Evolutionary conservation across 257 asterid species (phyloP), one percentile per base, ranked within the genome.

Genomic region (Ajuga chamaepitys): DNA sequence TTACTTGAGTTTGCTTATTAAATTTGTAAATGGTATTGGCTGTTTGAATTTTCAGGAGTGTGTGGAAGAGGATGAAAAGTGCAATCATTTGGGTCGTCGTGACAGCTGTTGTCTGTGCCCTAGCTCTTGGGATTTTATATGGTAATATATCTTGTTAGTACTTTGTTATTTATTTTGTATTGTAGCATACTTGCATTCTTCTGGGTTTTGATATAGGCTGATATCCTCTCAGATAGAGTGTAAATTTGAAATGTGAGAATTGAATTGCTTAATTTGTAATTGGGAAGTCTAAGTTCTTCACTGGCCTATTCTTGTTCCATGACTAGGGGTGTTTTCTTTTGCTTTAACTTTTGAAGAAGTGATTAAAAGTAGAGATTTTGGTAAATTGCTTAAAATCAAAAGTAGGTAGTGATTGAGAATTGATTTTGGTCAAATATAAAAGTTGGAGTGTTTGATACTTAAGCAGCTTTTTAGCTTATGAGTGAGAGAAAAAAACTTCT

Each of bases 1-100:
- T 14, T 56, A 20, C 4, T 12, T 60, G 41, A 14, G 14, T 35
- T 32, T 62, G 44, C 11, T 1, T 14, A 26, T 71, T 18, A 8
- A 30, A 1, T 58, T 42, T 61, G 26, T 67, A 17, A 53, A 35
- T 52, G 37, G 58, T 17, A n/a, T 18, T n/a, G 68, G 42, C 11
- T 51, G 51, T 16, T 42, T 63, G 69, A 34, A 70, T 67, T 45
- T 68, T 72, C 86, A 94, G 99, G 95, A 86, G 77, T 48, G 76
- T 88, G 48, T 86, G 88, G 75, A 94, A 90, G 83, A 79, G 99
- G 85, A 77, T 91, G 78, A 94, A 77, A 64, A 90, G 99, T 73
- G 87, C 99, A 12, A 35, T 88, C 81, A 41, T 83, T 18, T 90
- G 99, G 99, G 99, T 94, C 48, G 69, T 77, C 59, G 76, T 75